Base-by-base conservation (phyloP, 495 filamentous ascomycete species). In the Penicillium canariense region DNA sequence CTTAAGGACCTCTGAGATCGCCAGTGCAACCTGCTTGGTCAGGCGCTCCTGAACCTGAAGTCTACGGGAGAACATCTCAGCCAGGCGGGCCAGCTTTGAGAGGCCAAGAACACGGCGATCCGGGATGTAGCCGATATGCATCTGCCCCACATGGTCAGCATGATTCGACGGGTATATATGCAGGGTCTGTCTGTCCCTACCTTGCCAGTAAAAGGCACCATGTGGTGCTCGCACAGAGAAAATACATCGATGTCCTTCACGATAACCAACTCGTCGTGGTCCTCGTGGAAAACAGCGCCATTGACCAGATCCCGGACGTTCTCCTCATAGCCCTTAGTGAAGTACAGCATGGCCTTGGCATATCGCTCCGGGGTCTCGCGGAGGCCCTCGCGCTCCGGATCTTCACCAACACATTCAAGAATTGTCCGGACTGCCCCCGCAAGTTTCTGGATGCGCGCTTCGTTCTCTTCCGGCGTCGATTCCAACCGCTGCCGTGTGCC, bases 101-200 rank as follows among this genome's bases (percentile, higher is more conserved):
- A 98, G 87, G 32, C 94, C 95, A 31, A 98, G 88, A 32, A 98
- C 95, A 72, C 88, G 73, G 58, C 80, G 74, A 58, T 85, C 80
- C 14, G 92, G 95, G 52, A 98, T 97, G 67, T 97, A 98, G 26
- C 94, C 95, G 61, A 98, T 97, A 75, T 97, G 94, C 89, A 98
- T 96, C 87, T 91, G 48, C 47, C 60, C 60, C 30, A 62, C 36
- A 42, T 46, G n/a, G 56, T 58, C 30, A 68, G 51, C 10, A 53
- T 54, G 28, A 66, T 61, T 49, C 31, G 25, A 40, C 9, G 36
- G 18, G 22, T 17, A 50, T 8, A 50, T 44, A 53, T 54, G 45
- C 23, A 51, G 22, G 30, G 35, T n/a, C 39, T 50, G 28, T 32
- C 6, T 6, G 30, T 32, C 30, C 72, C 48, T 75, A 91, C 89